Percentiles rank a stretch among this genome's conserved stretches.
phyloP scores from a whole-genome alignment of 1,139 yeast genomes.

The Zygotorulaspora mrakii region DNA sequence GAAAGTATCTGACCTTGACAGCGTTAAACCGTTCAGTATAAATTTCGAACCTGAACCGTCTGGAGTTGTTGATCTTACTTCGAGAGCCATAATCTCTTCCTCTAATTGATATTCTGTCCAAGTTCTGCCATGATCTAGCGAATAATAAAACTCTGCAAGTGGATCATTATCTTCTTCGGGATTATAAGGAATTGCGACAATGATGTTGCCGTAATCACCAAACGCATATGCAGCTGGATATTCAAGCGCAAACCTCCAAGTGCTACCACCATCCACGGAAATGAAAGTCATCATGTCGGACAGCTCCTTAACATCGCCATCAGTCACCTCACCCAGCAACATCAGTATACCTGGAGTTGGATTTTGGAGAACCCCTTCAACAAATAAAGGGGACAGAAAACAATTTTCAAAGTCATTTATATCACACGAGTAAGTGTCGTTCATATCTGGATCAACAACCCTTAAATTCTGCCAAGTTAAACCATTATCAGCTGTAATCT shows the following conservation, averaged over 20 bases:
- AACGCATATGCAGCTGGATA: constrained; percentile 57
- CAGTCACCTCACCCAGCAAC: constrained; percentile 56
- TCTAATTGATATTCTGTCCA: constrained; percentile 59
- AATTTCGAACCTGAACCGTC: constrained; percentile 71
- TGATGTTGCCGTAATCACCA: constrained; percentile 79
- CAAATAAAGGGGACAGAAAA: constrained; percentile 31
- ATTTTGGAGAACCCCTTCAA: constrained; percentile 41
- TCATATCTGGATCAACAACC: constrained; percentile 43
- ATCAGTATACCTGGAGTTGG: constrained; percentile 72
- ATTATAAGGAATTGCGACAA: constrained; percentile 49
- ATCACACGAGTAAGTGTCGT: constrained; percentile 52
- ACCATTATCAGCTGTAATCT: constrained; percentile 64
- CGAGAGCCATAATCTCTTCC: constrained; percentile 43
- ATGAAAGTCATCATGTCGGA: constrained; percentile 46
- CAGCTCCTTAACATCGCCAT: constrained; percentile 31
- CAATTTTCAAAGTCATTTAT: constrained; percentile 60
- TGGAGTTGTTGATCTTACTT: constrained; percentile 53
- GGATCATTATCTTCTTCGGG: constrained; percentile 33
- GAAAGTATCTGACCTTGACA: not conserved
- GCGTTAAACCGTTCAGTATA: constrained; percentile 46
- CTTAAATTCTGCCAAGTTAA: constrained; percentile 54
- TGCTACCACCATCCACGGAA: constrained; percentile 74
- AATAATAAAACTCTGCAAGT: constrained; percentile 46
- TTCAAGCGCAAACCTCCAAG: constrained; percentile 60
- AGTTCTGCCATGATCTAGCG: constrained; percentile 69